phyloP scores from a whole-genome alignment of 75 land plant genomes.

The Pinus albicaulis region DNA sequence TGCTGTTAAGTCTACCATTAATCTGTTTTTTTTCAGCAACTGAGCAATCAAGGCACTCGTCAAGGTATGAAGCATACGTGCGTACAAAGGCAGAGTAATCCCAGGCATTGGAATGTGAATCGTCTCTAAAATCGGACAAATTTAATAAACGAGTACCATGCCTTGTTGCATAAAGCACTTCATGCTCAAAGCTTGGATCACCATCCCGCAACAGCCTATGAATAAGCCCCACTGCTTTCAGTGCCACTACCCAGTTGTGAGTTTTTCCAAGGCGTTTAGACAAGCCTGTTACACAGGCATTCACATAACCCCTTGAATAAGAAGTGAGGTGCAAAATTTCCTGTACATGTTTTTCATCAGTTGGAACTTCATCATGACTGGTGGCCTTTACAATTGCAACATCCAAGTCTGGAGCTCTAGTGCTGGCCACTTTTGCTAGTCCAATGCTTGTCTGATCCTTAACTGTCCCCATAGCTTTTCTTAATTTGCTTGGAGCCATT shows the following conservation, averaged over 20 bases:
- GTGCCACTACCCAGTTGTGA: constrained; percentile 83
- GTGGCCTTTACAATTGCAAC: constrained; percentile 61
- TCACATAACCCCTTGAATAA: constrained; percentile 56
- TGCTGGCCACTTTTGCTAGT: constrained; percentile 74
- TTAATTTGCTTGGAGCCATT: constrained; percentile 58
- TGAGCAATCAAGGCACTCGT: constrained; percentile 69
- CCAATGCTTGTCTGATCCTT: constrained; percentile 90
- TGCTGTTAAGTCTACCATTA: background rate
- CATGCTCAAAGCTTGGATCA: constrained; percentile 64
- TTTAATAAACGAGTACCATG: constrained; percentile 69
- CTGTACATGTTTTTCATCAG: constrained; percentile 35
- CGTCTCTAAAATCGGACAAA: constrained; percentile 79
- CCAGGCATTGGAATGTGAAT: constrained; percentile 87
- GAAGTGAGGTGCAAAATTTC: constrained; percentile 42
- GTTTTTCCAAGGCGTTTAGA: constrained; percentile 76
- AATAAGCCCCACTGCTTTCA: constrained; percentile 70
- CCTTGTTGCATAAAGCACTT: constrained; percentile 55
- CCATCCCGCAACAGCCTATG: constrained; percentile 74
- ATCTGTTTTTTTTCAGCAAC: constrained; percentile 19
- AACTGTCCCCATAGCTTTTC: constrained; percentile 77
- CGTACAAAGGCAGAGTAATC: constrained; percentile 88
- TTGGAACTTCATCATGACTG: constrained; percentile 40
- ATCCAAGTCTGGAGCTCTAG: constrained; percentile 83
- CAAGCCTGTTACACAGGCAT: constrained; percentile 58
- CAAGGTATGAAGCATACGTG: constrained; percentile 74